Evolutionary conservation across 2,329 filamentous ascomycete species (phyloP).

Genomic region (Fusarium luffae): DNA sequence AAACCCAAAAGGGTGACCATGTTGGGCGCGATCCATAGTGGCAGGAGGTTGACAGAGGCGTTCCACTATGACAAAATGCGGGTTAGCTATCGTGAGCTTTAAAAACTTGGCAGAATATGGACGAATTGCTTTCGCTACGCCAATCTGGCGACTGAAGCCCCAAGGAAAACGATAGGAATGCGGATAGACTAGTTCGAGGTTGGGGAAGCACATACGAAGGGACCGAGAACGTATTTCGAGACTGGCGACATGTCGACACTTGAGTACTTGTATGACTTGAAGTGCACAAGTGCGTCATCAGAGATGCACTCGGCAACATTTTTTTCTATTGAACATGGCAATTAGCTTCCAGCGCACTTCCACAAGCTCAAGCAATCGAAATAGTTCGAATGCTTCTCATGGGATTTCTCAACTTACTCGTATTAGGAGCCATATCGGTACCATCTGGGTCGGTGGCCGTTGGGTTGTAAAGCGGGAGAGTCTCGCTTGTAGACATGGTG

Average conservation of each 20-base stretch:
- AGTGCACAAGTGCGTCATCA: conserved; percentile 88
- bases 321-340: conserved; percentile 47
- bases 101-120: conserved; percentile 2
- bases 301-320: conserved; percentile 80
- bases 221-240: conserved; percentile 91
- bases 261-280: conserved; percentile 97
- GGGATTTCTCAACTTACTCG: conserved; percentile 42
- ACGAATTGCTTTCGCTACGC: not conserved
- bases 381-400: not conserved
- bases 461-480: conserved; percentile 49
- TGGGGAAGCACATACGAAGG: conserved; percentile 77
- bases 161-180: conserved; percentile 1
- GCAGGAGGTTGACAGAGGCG: conserved; percentile 89
- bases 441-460: conserved; percentile 43
- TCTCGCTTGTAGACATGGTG: conserved; percentile 49
- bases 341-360: conserved; percentile 10
- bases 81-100: conserved; percentile 35
- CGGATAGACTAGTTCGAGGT: conserved; percentile 3
- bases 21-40: conserved; percentile 96
- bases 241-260: conserved; percentile 95
- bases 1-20: conserved; percentile 97
- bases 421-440: conserved; percentile 51
- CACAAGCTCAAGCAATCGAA: not conserved
- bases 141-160: not conserved
- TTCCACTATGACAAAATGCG: conserved; percentile 78